Base-by-base conservation (phyloP, 2,329 filamentous ascomycete genomes). In the Neopestalotiopsis sp. region DNA sequence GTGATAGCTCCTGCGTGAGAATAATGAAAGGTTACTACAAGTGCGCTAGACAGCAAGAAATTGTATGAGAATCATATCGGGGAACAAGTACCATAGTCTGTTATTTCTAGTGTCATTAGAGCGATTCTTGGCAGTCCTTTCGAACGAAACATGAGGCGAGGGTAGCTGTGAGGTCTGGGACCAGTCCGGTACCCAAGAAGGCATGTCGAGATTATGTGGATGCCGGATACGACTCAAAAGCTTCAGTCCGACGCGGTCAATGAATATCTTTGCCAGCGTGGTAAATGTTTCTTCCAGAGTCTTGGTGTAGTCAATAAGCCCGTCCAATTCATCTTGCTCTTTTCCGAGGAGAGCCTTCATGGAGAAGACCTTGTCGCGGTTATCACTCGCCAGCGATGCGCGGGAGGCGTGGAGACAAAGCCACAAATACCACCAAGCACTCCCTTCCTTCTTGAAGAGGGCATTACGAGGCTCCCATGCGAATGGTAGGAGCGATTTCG, bases 141-240 rank as follows among this genome's bases (percentile, higher is more conserved):
- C 42, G 42, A 45, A 45, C 2, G 42, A 5, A 3, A 45, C 42
- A 17, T 45, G 42, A 5, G 42, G 42, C 17, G 42, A 45, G 10
- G 42, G 42, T 1, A 45, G 2, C 42, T 13, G 42, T 45, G 42
- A 17, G 42, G 17, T 17, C 42, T 53, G 45, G 5, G 45, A 53
- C 45, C 45, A 53, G 45, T 53, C 45, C n/a, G 45, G 45, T 53
- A 53, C 45, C 45, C 45, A 53, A 53, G 45, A 53, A 17, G 45
- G 45, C 45, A 20, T 53, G 5, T 53, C 5, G 7, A 53, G 45
- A n/a, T 53, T 5, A 20, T 53, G 45, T 10, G 14, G 14, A 7
- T 53, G 45, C 45, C 45, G 14, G 4, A 53, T 17, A 13, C 17
- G 5, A 3, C 45, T n/a, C 7, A 53, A 6, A 4, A 53, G 14